These are phyloP conservation scores for Yarrowia phangngaensis DNA, from an alignment of 805 yeast species.

Conservation along the genomic window DNA sequence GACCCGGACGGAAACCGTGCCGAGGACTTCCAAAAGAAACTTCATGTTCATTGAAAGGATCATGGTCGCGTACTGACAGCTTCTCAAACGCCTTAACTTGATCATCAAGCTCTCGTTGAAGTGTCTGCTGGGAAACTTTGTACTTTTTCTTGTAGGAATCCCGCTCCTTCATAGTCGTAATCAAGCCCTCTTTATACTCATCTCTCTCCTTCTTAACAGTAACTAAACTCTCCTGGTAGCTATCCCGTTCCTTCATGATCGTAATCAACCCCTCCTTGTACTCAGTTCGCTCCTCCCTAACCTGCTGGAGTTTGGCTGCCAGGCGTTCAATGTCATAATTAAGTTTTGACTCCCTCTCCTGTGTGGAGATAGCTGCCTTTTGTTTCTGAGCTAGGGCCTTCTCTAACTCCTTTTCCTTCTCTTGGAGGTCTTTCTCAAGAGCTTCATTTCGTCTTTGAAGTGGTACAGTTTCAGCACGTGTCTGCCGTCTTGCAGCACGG, in stretches of 20 bases:
- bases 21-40: slow-evolving; percentile 2
- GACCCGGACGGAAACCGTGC: slow-evolving; percentile 12
- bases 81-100: slow-evolving; percentile 3
- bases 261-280: not conserved
- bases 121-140: no score
- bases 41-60: not conserved
- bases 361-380: not conserved
- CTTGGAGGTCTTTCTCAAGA: slow-evolving; percentile 4
- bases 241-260: not conserved
- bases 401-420: slow-evolving; percentile 1
- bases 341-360: not conserved
- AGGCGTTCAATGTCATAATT: slow-evolving; percentile 6
- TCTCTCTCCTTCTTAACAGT: slow-evolving; percentile 2
- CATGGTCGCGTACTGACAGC: slow-evolving; percentile 2
- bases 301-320: not conserved
- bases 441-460: slow-evolving; percentile 9
- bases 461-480: slow-evolving; percentile 11
- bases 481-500: slow-evolving; percentile 1
- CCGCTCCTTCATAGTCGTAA: not conserved
- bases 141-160: not conserved
- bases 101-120: no score
- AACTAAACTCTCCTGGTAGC: not conserved
- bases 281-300: not conserved
- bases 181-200: not conserved
- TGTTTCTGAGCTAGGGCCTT: not conserved